Percentiles rank a stretch among this genome's conserved stretches.
phyloP scores from a whole-genome alignment of 2,329 filamentous ascomycete genomes.

The Colletotrichum chrysophilum region DNA sequence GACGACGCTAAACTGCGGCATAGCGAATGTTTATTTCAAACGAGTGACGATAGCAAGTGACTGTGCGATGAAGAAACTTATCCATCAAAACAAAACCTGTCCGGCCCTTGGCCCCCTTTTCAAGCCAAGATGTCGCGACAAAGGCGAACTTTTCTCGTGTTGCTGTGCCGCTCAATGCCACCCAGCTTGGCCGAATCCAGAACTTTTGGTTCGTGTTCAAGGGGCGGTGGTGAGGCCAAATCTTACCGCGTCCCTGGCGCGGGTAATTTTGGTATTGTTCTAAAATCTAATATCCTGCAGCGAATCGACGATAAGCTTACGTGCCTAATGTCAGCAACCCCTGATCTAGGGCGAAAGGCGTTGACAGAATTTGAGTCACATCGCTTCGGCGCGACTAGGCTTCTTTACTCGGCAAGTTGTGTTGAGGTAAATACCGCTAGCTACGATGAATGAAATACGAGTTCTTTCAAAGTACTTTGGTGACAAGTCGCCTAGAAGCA shows the following conservation, averaged over 20 bases:
- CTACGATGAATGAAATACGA: neutral
- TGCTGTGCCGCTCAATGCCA: neutral
- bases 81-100: neutral
- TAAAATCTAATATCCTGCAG: neutral
- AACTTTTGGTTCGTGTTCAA: neutral
- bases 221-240: neutral
- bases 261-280: neutral
- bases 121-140: neutral
- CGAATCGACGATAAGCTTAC: neutral
- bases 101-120: neutral
- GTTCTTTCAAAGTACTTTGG: neutral
- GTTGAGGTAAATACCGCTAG: neutral
- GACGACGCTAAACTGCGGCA: fast-evolving
- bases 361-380: neutral
- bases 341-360: neutral
- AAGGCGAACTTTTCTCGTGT: neutral
- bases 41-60: neutral
- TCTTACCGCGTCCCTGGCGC: neutral
- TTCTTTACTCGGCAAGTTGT: neutral
- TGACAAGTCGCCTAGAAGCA: neutral
- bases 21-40: neutral
- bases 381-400: neutral
- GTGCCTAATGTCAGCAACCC: neutral
- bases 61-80: neutral
- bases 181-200: neutral